A percentile compares a stretch with the other conserved stretches of the same genome.
Evolutionary conservation across 108 stramenopile species (phyloP).

Genomic region (Fragilariopsis cylindrus): DNA sequence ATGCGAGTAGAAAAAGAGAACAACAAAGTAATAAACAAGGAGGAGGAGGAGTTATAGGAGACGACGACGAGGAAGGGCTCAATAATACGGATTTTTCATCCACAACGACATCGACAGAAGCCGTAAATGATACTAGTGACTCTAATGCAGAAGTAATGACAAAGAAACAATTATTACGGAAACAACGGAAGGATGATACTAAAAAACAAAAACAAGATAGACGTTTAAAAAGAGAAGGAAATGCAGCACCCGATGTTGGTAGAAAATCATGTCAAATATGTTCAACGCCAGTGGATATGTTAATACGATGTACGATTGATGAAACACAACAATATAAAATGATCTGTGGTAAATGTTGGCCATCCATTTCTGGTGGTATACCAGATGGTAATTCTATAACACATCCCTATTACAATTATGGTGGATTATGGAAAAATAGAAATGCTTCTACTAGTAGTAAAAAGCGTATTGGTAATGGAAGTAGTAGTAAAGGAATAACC

Average conservation of each 20-base stretch:
- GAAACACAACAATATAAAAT: constrained; percentile 60
- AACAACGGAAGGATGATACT: constrained; percentile 60
- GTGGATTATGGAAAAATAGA: constrained; percentile 89
- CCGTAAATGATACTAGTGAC: not conserved
- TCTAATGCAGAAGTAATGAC: not conserved
- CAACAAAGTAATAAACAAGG: not conserved
- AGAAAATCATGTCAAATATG: constrained; percentile 74
- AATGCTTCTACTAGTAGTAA: not conserved
- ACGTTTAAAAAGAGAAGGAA: constrained; percentile 64
- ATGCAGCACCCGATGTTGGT: constrained; percentile 56
- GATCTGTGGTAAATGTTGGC: constrained; percentile 90
- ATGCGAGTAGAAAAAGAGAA: constrained; percentile 34
- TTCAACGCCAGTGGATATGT: constrained; percentile 50
- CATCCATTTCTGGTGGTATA: constrained; percentile 78
- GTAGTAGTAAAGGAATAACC: not conserved
- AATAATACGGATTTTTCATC: not conserved
- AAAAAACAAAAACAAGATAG: constrained; percentile 65
- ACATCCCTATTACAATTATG: constrained; percentile 87
- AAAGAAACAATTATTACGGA: constrained; percentile 16
- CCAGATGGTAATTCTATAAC: constrained; percentile 72
- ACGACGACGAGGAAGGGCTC: not conserved
- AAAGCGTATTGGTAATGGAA: not conserved
- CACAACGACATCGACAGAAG: constrained; percentile 1
- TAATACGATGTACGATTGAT: constrained; percentile 72
- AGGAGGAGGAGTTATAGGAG: not conserved